phyloP scores from a whole-genome alignment of 257 asterid genomes.

The Solanum chiquidenum region DNA sequence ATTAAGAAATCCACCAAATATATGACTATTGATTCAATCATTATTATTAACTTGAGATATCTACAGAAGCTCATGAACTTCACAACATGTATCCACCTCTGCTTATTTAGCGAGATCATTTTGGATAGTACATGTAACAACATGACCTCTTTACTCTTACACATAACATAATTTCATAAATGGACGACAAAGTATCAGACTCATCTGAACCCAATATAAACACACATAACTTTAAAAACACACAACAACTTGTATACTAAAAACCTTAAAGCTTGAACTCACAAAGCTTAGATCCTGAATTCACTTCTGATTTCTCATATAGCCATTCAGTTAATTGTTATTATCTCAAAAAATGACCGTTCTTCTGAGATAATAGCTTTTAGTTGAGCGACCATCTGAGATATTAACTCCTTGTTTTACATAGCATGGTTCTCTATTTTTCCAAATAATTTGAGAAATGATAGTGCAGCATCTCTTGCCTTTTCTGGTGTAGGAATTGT shows the following conservation, averaged over 20 bases:
- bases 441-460: neutral
- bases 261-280: neutral
- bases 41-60: neutral
- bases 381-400: neutral
- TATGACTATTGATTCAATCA: neutral
- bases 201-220: neutral
- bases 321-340: neutral
- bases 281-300: neutral
- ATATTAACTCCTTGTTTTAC: neutral
- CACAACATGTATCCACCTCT: neutral
- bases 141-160: neutral
- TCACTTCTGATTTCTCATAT: neutral
- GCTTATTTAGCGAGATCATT: neutral
- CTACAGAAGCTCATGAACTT: neutral
- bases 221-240: neutral
- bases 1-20: neutral
- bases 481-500: neutral
- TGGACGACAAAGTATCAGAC: neutral
- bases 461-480: constrained; percentile 4
- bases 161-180: neutral
- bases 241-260: neutral
- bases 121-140: neutral
- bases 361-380: neutral
- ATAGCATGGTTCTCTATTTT: neutral
- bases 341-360: neutral